These are phyloP conservation scores for Microglena sp. DNA, from an alignment of 139 green algal genomes.

Conservation along the genomic window DNA sequence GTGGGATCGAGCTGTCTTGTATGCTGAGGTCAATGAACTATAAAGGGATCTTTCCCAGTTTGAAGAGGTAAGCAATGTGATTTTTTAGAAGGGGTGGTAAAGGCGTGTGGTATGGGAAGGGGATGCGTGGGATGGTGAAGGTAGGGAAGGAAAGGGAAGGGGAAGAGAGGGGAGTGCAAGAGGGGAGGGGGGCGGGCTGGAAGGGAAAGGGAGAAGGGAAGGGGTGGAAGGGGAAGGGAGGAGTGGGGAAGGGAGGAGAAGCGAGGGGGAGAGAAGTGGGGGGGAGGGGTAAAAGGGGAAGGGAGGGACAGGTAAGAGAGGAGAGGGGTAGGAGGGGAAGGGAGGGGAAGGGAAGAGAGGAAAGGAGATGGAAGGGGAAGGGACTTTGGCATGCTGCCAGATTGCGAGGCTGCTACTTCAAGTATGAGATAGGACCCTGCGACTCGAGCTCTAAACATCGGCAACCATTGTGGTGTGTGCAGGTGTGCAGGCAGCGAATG, in stretches of 20 bases:
- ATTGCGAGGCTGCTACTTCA: background rate
- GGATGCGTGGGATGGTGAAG: background rate
- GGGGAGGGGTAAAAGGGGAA: too few relatives aligned
- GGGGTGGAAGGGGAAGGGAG: too few relatives aligned
- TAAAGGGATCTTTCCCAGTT: conserved; percentile 22
- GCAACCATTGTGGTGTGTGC: too few relatives aligned
- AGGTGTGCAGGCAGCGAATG: conserved; percentile 18
- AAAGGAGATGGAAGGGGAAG: too few relatives aligned
- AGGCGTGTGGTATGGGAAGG: background rate
- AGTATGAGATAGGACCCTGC: background rate
- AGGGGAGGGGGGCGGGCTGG: background rate
- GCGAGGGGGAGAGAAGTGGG: too few relatives aligned
- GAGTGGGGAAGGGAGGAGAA: too few relatives aligned
- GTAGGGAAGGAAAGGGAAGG: too few relatives aligned
- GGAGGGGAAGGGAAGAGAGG: too few relatives aligned
- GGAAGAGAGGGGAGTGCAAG: background rate
- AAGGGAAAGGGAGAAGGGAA: background rate
- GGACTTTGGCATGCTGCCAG: too few relatives aligned
- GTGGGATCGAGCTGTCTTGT: conserved; percentile 62
- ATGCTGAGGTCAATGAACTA: conserved; percentile 32
- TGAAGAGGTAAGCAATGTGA: conserved; percentile 12
- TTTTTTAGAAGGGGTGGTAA: background rate
- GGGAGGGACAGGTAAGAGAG: too few relatives aligned
- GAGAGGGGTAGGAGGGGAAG: too few relatives aligned
- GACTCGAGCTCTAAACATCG: too few relatives aligned